phyloP scores from a whole-genome alignment of 2,329 filamentous ascomycete genomes.

The Thelonectria olida region DNA sequence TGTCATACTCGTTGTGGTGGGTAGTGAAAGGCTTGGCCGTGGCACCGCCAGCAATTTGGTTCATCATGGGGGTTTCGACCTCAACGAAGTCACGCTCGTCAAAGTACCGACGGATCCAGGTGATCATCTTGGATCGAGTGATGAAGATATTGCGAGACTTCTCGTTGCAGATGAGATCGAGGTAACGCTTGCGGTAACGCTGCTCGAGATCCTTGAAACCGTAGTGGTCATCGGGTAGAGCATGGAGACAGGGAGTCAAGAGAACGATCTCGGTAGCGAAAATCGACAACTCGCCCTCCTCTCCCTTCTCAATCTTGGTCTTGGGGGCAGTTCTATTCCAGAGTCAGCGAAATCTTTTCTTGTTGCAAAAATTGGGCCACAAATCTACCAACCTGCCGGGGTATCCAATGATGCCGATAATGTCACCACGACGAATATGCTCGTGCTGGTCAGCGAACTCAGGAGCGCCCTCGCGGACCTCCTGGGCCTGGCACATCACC shows the following conservation, averaged over 20 bases:
- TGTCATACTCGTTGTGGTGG: slow-evolving; percentile 94
- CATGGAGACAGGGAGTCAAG: slow-evolving; percentile 87
- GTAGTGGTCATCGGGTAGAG: slow-evolving; percentile 82
- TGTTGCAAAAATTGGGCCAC: background rate
- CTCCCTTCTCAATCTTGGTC: slow-evolving; percentile 82
- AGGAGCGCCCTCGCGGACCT: slow-evolving; percentile 70
- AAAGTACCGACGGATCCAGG: slow-evolving; percentile 89
- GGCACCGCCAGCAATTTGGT: slow-evolving; percentile 92
- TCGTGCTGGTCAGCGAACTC: slow-evolving; percentile 91
- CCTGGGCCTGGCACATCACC: slow-evolving; percentile 89
- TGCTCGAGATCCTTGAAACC: slow-evolving; percentile 96
- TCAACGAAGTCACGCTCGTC: slow-evolving; percentile 89
- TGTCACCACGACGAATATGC: slow-evolving; percentile 87
- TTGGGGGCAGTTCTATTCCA: slow-evolving; percentile 79
- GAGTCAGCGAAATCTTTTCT: slow-evolving; percentile 2
- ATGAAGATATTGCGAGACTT: slow-evolving; percentile 83
- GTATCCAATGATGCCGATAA: slow-evolving; percentile 70
- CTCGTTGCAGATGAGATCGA: slow-evolving; percentile 98
- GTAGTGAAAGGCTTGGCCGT: slow-evolving; percentile 94
- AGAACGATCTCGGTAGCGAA: slow-evolving; percentile 88
- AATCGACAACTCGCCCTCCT: slow-evolving; percentile 85
- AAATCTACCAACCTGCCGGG: slow-evolving; percentile 36
- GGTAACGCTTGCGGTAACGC: slow-evolving; percentile 90
- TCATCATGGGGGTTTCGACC: slow-evolving; percentile 98
- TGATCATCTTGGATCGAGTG: slow-evolving; percentile 86